Conservation (phyloP, 2,329 filamentous ascomycete genomes). For the Penicillium nordicum region DNA sequence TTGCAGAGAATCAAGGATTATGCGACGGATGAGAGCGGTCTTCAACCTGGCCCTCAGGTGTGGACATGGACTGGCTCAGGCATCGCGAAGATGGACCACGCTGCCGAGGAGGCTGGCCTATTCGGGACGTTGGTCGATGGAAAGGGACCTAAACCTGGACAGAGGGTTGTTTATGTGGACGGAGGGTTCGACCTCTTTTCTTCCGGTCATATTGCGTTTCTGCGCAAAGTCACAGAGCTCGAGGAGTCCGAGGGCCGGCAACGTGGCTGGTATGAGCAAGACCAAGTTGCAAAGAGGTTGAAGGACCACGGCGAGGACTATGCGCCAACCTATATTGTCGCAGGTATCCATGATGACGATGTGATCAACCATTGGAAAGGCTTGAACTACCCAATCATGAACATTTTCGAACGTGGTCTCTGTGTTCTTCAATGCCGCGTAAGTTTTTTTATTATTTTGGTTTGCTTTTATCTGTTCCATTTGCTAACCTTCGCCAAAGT, state of each 20-base stretch:
- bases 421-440: constrained; percentile 94
- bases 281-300: constrained; percentile 60
- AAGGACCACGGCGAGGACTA: constrained; percentile 68
- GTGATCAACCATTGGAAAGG: constrained; percentile 97
- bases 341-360: constrained; percentile 88
- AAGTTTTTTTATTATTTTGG: constrained; percentile 30
- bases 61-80: constrained; percentile 68
- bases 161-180: constrained; percentile 89
- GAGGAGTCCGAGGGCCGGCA: constrained; percentile 67
- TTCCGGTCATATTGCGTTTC: constrained; percentile 93
- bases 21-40: constrained; percentile 79
- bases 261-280: constrained; percentile 71
- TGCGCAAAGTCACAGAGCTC: constrained; percentile 68
- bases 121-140: constrained; percentile 70
- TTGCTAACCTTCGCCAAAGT: constrained; percentile 50
- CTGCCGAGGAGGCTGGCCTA: constrained; percentile 58
- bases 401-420: constrained; percentile 91
- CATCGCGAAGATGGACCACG: constrained; percentile 35
- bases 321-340: constrained; percentile 79
- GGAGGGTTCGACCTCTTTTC: constrained; percentile 97
- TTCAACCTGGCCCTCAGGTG: constrained; percentile 73
- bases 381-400: constrained; percentile 99
- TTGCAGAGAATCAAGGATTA: constrained; percentile 76
- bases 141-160: constrained; percentile 67
- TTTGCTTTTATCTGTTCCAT: neutral